Percentiles rank a stretch among this genome's conserved stretches.
phyloP scores from a whole-genome alignment of 305 asterid species.

The Fraxinus albicans region DNA sequence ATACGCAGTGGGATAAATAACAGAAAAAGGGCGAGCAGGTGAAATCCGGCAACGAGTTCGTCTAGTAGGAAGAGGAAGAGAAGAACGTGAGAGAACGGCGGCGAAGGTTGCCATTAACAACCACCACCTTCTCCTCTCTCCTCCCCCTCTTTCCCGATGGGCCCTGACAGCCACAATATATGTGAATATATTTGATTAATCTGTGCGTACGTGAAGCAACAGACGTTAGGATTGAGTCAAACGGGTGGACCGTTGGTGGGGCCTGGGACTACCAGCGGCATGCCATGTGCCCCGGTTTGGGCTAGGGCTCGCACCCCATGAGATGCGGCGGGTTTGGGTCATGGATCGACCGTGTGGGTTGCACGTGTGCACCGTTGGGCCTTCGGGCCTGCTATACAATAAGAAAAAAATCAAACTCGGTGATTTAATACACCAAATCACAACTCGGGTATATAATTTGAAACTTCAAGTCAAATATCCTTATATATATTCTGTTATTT shows the following conservation, averaged over 20 bases:
- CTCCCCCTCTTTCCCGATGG: conserved; percentile 20
- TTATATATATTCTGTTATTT: no score
- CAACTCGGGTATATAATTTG: no score
- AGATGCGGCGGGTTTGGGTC: conserved; percentile 25
- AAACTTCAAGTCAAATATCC: no score
- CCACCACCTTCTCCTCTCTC: conserved; percentile 44
- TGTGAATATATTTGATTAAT: neutral
- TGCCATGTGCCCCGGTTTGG: conserved; percentile 32
- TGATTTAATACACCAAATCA: no score
- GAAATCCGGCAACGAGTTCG: conserved; percentile 17
- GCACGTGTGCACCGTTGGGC: conserved; percentile 3
- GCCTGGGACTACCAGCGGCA: conserved; percentile 9
- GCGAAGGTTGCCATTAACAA: conserved; percentile 71
- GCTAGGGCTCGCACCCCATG: conserved; percentile 22
- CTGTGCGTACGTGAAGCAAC: neutral
- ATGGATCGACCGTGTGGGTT: conserved; percentile 3
- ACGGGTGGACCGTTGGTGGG: conserved; percentile 23
- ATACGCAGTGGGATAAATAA: conserved; percentile 13
- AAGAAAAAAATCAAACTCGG: neutral
- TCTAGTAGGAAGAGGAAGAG: conserved; percentile 25
- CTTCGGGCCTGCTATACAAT: neutral
- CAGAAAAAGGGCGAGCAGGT: conserved; percentile 25
- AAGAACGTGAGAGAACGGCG: conserved; percentile 47
- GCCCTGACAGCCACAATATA: conserved; percentile 26
- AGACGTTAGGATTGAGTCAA: conserved; percentile 23